A percentile compares a stretch with the other conserved stretches of the same genome.
phyloP scores from a whole-genome alignment of 257 asterid genomes.

The Echium plantagineum region DNA sequence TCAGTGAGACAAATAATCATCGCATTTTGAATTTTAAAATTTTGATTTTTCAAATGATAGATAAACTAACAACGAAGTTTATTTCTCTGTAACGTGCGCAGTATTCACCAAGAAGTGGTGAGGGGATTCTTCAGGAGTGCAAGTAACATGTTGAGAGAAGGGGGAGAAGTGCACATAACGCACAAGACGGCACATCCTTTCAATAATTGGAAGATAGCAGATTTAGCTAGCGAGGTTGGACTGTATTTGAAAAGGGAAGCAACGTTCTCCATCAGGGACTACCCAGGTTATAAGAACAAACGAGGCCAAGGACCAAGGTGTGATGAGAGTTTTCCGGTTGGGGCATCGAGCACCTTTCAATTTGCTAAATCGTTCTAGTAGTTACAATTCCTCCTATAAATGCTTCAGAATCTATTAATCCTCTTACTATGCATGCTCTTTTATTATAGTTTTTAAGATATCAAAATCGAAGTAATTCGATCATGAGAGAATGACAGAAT shows the following conservation, averaged over 20 bases:
- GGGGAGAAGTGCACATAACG: slow-evolving; percentile 28
- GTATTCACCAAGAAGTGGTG: slow-evolving; percentile 23
- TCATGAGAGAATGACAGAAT: no score
- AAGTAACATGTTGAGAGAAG: slow-evolving; percentile 2
- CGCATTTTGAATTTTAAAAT: no score
- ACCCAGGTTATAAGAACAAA: slow-evolving; percentile 27
- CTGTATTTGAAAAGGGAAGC: slow-evolving; percentile 8
- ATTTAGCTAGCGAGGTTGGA: slow-evolving; percentile 17
- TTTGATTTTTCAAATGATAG: no score
- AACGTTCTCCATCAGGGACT: background rate
- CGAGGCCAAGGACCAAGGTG: slow-evolving; percentile 14
- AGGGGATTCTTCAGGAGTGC: slow-evolving; percentile 20
- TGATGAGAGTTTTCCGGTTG: slow-evolving; percentile 18
- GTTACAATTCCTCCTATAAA: no score
- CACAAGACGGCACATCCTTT: slow-evolving; percentile 25
- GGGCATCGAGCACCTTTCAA: slow-evolving; percentile 18
- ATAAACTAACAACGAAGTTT: no score
- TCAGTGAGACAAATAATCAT: no score
- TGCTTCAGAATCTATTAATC: no score
- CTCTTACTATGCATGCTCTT: no score
- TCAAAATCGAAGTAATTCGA: no score
- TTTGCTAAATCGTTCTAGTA: slow-evolving; percentile 4
- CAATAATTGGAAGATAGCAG: slow-evolving; percentile 14
- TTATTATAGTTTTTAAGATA: no score
- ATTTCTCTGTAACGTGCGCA: background rate